Evolutionary conservation across 1,139 yeast species (phyloP), one percentile per base, ranked within the genome.

Genomic region (Geotrichum aggregatum): DNA sequence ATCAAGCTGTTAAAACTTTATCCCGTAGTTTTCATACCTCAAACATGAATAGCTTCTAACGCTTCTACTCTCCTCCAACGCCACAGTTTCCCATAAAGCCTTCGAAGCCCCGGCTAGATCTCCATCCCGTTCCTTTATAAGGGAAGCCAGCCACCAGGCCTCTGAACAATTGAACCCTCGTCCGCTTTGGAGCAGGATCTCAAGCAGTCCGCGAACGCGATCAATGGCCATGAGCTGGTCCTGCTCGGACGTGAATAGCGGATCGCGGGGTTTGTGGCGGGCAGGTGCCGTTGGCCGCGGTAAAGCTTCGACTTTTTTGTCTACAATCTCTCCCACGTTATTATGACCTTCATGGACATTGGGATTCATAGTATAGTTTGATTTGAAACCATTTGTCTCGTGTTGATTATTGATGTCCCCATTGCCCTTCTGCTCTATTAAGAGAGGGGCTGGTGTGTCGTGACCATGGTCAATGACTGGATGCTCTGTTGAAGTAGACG

Each of bases 131-230:
- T 84, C 92, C 64, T 84, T 84, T 34, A 85, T 75, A 59, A 76
- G 71, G 3, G 89, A 79, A 56, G 87, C 72, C 55, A 78, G 76
- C 76, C 80, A 83, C 88, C 94, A 86, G 13, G 84, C 76, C 65
- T 87, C 96, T 1, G 87, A 72, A 31, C 75, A 73, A 61, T 78
- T 77, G 56, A 76, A 70, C 1, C 87, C 94, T 41, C 71, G 71
- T 26, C 72, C 69, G 2, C 73, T 70, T 57, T 73, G 61, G 63
- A 83, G 79, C 67, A 83, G 66, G 14, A 73, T 69, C 60, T 86
- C 94, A 52, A 88, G 71, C 50, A 81, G 69, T 52, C 80, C 76
- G 64, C 82, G 80, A 56, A 84, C 71, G 52, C 95, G 73, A 3
- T 87, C 82, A 11, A 78, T 66, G 0, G 87, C 92, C 3, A 91